phyloP scores from a whole-genome alignment of 2,329 filamentous ascomycete species.

The Aureobasidium lini region DNA sequence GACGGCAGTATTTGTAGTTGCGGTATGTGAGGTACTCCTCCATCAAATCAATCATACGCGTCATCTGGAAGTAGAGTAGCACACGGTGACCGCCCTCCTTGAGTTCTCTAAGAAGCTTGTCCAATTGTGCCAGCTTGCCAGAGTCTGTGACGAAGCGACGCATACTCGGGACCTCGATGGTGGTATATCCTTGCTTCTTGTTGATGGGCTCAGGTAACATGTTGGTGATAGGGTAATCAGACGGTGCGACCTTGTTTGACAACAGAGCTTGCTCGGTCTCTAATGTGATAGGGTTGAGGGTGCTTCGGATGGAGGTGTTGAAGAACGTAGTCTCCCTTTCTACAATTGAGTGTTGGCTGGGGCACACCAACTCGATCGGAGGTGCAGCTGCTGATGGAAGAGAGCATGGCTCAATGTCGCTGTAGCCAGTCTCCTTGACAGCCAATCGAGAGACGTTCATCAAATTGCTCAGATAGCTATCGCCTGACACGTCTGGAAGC shows the following conservation, averaged over 20 bases:
- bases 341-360: constrained; percentile 52
- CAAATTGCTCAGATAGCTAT: constrained; percentile 66
- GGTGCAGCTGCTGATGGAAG: constrained; percentile 74
- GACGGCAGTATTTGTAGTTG: constrained; percentile 96
- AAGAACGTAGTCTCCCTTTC: constrained; percentile 73
- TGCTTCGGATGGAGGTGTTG: constrained; percentile 66
- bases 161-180: constrained; percentile 93
- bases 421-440: constrained; percentile 59
- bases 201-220: constrained; percentile 73
- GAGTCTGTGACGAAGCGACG: constrained; percentile 95
- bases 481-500: constrained; percentile 58
- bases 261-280: constrained; percentile 66
- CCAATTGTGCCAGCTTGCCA: constrained; percentile 87
- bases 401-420: constrained; percentile 72
- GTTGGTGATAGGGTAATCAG: constrained; percentile 54
- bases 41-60: constrained; percentile 98
- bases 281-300: constrained; percentile 59
- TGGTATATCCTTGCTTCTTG: constrained; percentile 76
- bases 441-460: constrained; percentile 67
- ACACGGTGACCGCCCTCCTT: constrained; percentile 92
- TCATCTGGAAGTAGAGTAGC: constrained; percentile 99
- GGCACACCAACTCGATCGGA: constrained; percentile 73
- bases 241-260: constrained; percentile 60
- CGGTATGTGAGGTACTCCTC: constrained; percentile 98
- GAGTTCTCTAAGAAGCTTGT: constrained; percentile 77